Base-by-base conservation (phyloP, 1,284 basidiomycete genomes). In the Tylopilus sp. region DNA sequence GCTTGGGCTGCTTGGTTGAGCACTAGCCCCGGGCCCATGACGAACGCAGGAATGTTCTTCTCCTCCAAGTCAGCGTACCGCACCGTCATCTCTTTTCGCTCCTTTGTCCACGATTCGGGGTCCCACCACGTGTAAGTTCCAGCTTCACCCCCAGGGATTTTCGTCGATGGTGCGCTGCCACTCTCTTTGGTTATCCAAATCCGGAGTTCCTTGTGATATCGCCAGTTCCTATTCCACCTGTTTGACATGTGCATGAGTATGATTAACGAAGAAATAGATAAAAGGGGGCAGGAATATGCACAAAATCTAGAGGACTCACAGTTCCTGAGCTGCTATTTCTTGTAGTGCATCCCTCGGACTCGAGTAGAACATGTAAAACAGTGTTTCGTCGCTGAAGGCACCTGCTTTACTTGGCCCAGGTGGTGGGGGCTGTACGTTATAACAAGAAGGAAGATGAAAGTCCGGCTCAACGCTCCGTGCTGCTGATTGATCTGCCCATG, bases 351-450 rank as follows among this genome's bases (percentile, higher is more conserved):
- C 96, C 65, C 93, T 79, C 52, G 96, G 94, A 71, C 86, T 88
- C 55, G 92, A 88, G 76, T 99, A 99, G 78, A 99, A 99, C 84
- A 98, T 96, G 81, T 94, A 98, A 76, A 99, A 98, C 35, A 99
- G 75, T 26, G 96, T 98, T 76, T 99, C 96, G 73, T 99, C 96
- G 67, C 89, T 90, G 72, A 99, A 98, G 58, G 88, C 88, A 10
- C 82, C 80, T 29, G 92, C 88, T 76, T 98, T 99, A 60, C 75
- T 83, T 55, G 92, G 88, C 7, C 93, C 91, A 36, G 92, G 90
- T 43, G 94, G 86, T 26, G 92, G 90, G 31, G 96, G 87, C 62
- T 93, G 90, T 39, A 98, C 95, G 69, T 89, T 94, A 68, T 98
- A 98, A 75, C 95, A 98, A 43, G 84, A 79, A 17, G 96, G 96